These are phyloP conservation scores for Leishmania tarentolae DNA, from an alignment of 208 protist genomes.

Conservation along the genomic window DNA sequence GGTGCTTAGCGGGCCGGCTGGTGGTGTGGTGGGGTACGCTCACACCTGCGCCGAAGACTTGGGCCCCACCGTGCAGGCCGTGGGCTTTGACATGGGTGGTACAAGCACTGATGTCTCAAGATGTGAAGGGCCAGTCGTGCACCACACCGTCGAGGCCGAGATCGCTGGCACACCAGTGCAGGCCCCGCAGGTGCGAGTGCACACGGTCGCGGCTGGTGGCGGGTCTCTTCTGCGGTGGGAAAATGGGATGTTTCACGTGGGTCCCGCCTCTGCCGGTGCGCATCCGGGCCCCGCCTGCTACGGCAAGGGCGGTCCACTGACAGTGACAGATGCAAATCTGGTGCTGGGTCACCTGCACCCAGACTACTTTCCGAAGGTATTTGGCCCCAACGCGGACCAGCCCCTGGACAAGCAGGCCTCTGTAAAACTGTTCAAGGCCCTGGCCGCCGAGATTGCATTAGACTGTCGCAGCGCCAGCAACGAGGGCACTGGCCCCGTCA, in stretches of 20 bases:
- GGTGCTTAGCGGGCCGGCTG: constrained; percentile 94
- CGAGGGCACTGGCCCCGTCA: constrained; percentile 16
- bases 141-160: constrained; percentile 91
- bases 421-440: constrained; percentile 52
- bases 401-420: constrained; percentile 66
- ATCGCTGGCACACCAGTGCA: constrained; percentile 90
- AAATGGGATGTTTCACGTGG: constrained; percentile 90
- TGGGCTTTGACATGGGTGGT: constrained; percentile 96
- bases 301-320: constrained; percentile 90
- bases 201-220: constrained; percentile 97
- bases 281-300: constrained; percentile 95
- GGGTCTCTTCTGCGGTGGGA: constrained; percentile 93
- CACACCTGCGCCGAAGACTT: constrained; percentile 68
- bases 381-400: constrained; percentile 82
- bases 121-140: constrained; percentile 70
- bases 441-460: constrained; percentile 63
- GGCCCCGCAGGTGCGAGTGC: constrained; percentile 95
- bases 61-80: constrained; percentile 42
- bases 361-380: constrained; percentile 95
- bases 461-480: constrained; percentile 15
- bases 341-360: constrained; percentile 91
- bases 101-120: constrained; percentile 95
- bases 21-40: constrained; percentile 94
- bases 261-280: constrained; percentile 91
- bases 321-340: constrained; percentile 96